Conservation (phyloP, 257 asterid species). For the Scutellaria baicalensis region DNA sequence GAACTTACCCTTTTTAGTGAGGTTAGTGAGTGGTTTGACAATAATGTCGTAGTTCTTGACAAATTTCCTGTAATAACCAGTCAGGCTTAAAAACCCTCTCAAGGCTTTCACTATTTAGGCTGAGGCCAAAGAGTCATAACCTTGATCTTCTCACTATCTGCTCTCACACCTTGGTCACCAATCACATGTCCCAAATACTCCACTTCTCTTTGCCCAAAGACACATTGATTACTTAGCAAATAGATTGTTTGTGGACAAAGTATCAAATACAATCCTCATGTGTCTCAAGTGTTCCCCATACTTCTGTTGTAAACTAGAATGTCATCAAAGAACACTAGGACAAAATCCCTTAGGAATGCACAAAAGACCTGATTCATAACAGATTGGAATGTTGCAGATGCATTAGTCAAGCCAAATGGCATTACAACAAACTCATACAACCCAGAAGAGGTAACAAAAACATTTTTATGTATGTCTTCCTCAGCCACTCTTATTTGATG, state of each 20-base stretch:
- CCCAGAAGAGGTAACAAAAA: not conserved
- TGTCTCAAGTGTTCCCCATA: not conserved
- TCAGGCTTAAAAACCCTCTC: not conserved
- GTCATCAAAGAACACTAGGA: not conserved
- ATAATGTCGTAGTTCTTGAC: not conserved
- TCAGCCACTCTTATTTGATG: not conserved
- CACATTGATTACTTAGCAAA: not conserved
- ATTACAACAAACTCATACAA: not conserved
- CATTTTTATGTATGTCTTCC: not conserved
- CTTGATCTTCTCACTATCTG: not conserved
- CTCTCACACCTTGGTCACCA: not conserved
- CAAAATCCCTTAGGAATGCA: not conserved
- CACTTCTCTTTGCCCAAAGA: not conserved
- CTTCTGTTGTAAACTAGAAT: no score
- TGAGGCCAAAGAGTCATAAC: not conserved
- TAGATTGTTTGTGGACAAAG: not conserved
- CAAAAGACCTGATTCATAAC: not conserved
- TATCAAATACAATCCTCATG: not conserved
- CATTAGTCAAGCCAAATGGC: not conserved
- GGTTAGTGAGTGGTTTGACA: not conserved
- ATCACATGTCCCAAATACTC: not conserved
- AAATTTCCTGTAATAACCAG: no score
- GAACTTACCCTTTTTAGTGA: not conserved
- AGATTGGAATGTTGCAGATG: not conserved
- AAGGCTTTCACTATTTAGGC: not conserved